Percentiles rank a stretch among this genome's conserved stretches.
These are phyloP conservation scores for Ogataea corticis DNA, from an alignment of 805 yeast genomes.

Conservation along the genomic window DNA sequence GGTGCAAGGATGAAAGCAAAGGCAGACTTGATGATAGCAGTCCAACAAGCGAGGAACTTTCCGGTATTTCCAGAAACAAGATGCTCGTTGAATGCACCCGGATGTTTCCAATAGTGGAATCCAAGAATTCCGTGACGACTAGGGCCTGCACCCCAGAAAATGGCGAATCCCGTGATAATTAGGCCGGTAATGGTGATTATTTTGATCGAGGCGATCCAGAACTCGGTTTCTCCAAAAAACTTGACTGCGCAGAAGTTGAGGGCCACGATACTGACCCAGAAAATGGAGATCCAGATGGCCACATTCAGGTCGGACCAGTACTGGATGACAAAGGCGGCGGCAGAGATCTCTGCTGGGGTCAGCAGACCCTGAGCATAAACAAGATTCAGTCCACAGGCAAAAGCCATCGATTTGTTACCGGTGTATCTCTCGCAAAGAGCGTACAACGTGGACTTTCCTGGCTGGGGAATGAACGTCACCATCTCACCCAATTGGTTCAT, in stretches of 20 bases:
- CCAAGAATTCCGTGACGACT: conserved; percentile 53
- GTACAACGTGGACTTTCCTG: conserved; percentile 45
- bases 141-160: conserved; percentile 68
- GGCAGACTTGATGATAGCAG: conserved; percentile 62
- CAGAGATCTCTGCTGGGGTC: conserved; percentile 53
- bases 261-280: conserved; percentile 44
- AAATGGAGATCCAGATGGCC: conserved; percentile 60
- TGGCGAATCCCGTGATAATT: conserved; percentile 52
- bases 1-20: conserved; percentile 65
- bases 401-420: conserved; percentile 29
- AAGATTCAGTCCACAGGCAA: conserved; percentile 41
- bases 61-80: conserved; percentile 56
- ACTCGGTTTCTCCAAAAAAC: conserved; percentile 51
- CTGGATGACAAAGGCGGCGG: conserved; percentile 58
- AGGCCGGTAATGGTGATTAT: conserved; percentile 64
- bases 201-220: conserved; percentile 66
- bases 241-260: conserved; percentile 49
- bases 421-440: conserved; percentile 32
- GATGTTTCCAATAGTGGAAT: conserved; percentile 62
- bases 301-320: conserved; percentile 59
- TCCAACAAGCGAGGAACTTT: conserved; percentile 62
- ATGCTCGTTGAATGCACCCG: conserved; percentile 50
- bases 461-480: conserved; percentile 59
- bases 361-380: conserved; percentile 34
- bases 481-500: conserved; percentile 67